These are phyloP conservation scores for Monilinia laxa DNA, from an alignment of 2,329 filamentous ascomycete species.

Conservation along the genomic window DNA sequence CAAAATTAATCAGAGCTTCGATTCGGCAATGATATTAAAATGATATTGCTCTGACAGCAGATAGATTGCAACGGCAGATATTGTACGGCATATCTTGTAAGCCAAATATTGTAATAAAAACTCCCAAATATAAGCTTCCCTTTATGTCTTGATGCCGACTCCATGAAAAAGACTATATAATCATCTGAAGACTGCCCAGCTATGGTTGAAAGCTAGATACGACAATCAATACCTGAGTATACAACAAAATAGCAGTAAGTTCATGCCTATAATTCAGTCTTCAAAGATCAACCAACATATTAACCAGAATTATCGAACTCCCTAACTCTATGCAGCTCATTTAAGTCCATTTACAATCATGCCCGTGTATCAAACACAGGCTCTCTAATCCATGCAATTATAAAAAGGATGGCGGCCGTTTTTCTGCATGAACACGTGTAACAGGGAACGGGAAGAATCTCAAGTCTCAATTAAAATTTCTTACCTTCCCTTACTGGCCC, in stretches of 20 bases:
- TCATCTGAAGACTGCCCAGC: neutral
- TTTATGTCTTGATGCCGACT: neutral
- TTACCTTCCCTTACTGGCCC: neutral
- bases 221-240: neutral
- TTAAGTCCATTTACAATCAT: conserved; percentile 4
- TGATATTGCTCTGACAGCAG: neutral
- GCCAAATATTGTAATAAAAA: too few relatives aligned
- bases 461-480: neutral
- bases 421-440: conserved; percentile 22
- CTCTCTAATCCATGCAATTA: neutral
- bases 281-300: neutral
- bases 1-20: conserved; percentile 8
- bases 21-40: neutral
- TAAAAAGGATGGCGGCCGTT: conserved; percentile 14
- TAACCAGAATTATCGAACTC: neutral
- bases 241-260: conserved; percentile 5
- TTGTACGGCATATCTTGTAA: too few relatives aligned
- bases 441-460: conserved; percentile 15
- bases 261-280: neutral
- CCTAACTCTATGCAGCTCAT: neutral
- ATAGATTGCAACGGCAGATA: neutral
- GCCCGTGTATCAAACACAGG: neutral
- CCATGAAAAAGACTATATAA: neutral
- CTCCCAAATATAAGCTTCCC: too few relatives aligned
- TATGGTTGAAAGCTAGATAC: neutral